Evolutionary conservation across 179 eudicot species (phyloP).

Genomic region (Kewa caespitosa): DNA sequence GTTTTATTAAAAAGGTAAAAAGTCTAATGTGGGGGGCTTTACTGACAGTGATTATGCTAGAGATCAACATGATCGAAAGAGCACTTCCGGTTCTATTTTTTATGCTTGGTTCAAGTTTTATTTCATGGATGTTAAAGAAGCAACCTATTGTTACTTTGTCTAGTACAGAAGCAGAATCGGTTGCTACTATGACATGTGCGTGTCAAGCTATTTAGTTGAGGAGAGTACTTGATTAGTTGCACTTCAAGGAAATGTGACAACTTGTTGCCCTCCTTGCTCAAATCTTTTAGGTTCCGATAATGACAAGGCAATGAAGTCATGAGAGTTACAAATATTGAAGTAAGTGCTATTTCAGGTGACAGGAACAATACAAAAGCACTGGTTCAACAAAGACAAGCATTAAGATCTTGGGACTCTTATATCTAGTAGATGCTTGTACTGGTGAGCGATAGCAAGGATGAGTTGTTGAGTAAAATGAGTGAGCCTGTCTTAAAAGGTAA

Average conservation of each 20-base stretch:
- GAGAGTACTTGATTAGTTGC: not conserved
- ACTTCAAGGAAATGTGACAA: not conserved
- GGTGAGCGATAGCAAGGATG: too few relatives aligned
- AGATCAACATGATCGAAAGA: not conserved
- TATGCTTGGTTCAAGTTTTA: not conserved
- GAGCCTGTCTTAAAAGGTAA: too few relatives aligned
- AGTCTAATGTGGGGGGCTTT: not conserved
- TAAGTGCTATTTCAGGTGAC: too few relatives aligned
- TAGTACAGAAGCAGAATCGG: not conserved
- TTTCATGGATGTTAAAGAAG: not conserved
- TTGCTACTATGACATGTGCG: constrained; percentile 4
- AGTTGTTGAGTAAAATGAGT: too few relatives aligned
- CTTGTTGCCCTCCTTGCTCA: too few relatives aligned
- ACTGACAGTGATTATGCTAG: not conserved
- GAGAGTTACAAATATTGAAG: too few relatives aligned
- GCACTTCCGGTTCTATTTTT: not conserved
- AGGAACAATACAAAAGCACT: too few relatives aligned
- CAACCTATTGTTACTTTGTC: not conserved
- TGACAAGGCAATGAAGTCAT: too few relatives aligned
- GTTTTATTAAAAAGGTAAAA: not conserved
- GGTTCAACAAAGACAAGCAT: too few relatives aligned
- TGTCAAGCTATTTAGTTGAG: constrained; percentile 7
- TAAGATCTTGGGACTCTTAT: too few relatives aligned
- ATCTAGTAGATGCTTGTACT: too few relatives aligned
- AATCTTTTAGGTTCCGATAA: too few relatives aligned